Percentiles rank a stretch among this genome's conserved stretches.
Evolutionary conservation across 192 early-diverging fungal species (phyloP).

Genomic region (Backusella tarrabulga): DNA sequence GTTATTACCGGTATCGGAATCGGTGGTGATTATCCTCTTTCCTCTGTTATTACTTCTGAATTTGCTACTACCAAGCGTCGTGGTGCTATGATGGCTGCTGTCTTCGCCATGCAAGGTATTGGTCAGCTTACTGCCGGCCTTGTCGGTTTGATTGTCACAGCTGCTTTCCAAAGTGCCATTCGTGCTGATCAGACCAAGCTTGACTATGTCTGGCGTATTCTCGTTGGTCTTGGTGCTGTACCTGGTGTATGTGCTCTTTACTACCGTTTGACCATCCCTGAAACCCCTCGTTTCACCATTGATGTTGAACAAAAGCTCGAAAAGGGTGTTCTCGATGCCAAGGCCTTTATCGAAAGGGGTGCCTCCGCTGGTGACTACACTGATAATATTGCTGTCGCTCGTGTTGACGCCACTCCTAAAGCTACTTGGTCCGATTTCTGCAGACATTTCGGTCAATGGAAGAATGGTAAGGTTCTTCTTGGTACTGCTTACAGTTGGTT

Average conservation of each 20-base stretch:
- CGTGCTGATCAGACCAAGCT: constrained; percentile 56
- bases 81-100: constrained; percentile 86
- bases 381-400: constrained; percentile 33
- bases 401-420: constrained; percentile 24
- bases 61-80: constrained; percentile 82
- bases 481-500: constrained; percentile 79
- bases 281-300: constrained; percentile 86
- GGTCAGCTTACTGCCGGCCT: constrained; percentile 82
- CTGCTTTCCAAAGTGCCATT: constrained; percentile 70
- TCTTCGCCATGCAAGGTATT: constrained; percentile 94
- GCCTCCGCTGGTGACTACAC: constrained; percentile 47
- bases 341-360: constrained; percentile 39
- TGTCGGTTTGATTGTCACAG: constrained; percentile 70
- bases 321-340: constrained; percentile 52
- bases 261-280: constrained; percentile 89
- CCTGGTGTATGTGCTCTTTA: constrained; percentile 85
- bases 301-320: constrained; percentile 74
- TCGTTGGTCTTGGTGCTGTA: constrained; percentile 81
- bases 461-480: constrained; percentile 78
- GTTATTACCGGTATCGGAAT: constrained; percentile 91
- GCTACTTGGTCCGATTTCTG: constrained; percentile 56
- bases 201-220: constrained; percentile 92
- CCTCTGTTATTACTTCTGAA: constrained; percentile 92
- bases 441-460: constrained; percentile 74
- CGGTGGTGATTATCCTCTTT: constrained; percentile 96